phyloP scores from a whole-genome alignment of 768 basidiomycete genomes.

The Coprinopsis cinerea region DNA sequence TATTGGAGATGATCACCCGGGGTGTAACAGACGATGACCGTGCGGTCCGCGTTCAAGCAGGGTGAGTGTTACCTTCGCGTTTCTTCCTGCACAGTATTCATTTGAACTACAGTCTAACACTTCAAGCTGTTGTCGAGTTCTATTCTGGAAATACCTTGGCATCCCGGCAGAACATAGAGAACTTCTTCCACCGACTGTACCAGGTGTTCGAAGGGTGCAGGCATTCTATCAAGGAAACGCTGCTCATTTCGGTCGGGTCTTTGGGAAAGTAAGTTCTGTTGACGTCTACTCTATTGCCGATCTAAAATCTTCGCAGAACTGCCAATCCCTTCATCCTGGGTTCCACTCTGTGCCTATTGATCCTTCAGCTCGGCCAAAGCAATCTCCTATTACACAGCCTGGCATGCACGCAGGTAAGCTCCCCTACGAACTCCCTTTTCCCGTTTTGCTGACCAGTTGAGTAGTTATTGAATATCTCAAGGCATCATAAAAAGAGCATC shows the following conservation, averaged over 20 bases:
- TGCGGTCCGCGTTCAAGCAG: slow-evolving; percentile 58
- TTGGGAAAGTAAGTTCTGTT: slow-evolving; percentile 42
- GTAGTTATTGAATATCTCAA: slow-evolving; percentile 57
- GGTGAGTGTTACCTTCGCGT: slow-evolving; percentile 38
- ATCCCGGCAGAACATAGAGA: slow-evolving; percentile 30
- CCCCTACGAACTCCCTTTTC: slow-evolving; percentile 29
- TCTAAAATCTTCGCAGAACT: no score
- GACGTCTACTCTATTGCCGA: no score
- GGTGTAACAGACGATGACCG: slow-evolving; percentile 53
- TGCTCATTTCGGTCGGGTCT: slow-evolving; percentile 53
- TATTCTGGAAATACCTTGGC: slow-evolving; percentile 20
- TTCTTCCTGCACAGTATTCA: background rate
- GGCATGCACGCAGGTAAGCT: slow-evolving; percentile 58
- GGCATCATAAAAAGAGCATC: slow-evolving; percentile 50
- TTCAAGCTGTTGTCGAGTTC: slow-evolving; percentile 40
- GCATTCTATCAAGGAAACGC: slow-evolving; percentile 53
- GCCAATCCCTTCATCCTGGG: slow-evolving; percentile 48
- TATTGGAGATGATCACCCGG: slow-evolving; percentile 34
- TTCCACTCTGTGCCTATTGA: slow-evolving; percentile 53
- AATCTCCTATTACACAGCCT: slow-evolving; percentile 68
- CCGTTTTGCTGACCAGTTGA: background rate
- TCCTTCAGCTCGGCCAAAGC: slow-evolving; percentile 58
- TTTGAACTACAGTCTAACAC: slow-evolving; percentile 42
- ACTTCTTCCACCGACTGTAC: slow-evolving; percentile 41
- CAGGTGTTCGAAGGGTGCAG: slow-evolving; percentile 41